A percentile compares a stretch with the other conserved stretches of the same genome.
These are phyloP conservation scores for Alternaria gansuensis DNA, from an alignment of 2,329 filamentous ascomycete genomes.

Conservation along the genomic window DNA sequence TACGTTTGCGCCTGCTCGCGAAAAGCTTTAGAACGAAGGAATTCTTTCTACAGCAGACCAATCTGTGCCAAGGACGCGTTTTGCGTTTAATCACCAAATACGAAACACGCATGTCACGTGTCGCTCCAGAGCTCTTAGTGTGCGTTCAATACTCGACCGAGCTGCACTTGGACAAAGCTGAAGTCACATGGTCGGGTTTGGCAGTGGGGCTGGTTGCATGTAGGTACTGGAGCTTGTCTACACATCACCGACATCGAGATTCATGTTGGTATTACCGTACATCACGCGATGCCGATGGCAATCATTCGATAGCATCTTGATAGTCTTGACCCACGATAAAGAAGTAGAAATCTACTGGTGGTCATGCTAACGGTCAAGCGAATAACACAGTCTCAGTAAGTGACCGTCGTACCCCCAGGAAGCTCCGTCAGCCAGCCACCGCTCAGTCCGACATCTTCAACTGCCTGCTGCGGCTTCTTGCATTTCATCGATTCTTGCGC, in stretches of 20 bases:
- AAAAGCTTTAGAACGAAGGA: neutral
- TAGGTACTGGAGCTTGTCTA: constrained; percentile 9
- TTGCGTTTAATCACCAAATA: no score
- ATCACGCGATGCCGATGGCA: neutral
- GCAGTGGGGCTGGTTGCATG: neutral
- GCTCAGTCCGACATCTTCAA: constrained; percentile 54
- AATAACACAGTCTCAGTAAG: constrained; percentile 14
- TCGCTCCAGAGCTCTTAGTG: neutral
- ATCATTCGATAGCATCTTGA: neutral
- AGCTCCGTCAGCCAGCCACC: constrained; percentile 43
- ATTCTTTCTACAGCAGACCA: no score
- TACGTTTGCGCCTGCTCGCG: neutral
- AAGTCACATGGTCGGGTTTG: neutral
- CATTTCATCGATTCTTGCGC: constrained; percentile 37
- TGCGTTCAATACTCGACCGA: neutral
- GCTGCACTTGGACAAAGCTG: neutral
- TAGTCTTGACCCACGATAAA: neutral
- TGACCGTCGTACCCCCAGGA: constrained; percentile 40
- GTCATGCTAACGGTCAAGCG: neutral
- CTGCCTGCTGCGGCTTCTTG: constrained; percentile 56
- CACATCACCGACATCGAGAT: neutral
- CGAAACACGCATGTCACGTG: neutral
- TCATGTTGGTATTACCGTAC: neutral
- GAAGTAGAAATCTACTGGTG: accelerated
- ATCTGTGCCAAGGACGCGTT: neutral